These are phyloP conservation scores for Macaranga tanarius DNA, from an alignment of 441 rosid species.

Conservation along the genomic window DNA sequence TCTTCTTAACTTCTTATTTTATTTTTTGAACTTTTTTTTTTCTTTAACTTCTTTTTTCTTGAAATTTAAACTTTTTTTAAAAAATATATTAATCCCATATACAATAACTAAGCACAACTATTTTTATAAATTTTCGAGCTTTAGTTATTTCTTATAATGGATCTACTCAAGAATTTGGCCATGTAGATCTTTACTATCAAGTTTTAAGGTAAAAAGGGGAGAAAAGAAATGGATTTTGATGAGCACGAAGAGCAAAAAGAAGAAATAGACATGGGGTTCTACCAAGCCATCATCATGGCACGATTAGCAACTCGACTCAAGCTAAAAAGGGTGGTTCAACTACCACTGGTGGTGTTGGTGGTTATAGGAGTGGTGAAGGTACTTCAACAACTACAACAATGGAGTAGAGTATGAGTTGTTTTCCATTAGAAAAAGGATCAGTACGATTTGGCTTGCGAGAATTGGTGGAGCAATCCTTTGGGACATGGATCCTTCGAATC, in stretches of 20 bases:
- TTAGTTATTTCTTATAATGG: too few species aligned
- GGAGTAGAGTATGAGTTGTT: too few species aligned
- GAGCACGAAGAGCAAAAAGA: conserved; percentile 67
- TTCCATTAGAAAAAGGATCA: too few species aligned
- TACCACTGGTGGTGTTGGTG: conserved; percentile 27
- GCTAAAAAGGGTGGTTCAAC: conserved; percentile 23
- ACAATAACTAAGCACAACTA: too few species aligned
- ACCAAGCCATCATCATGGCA: conserved; percentile 28
- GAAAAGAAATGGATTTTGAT: conserved; percentile 53
- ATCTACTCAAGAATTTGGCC: conserved; percentile 33
- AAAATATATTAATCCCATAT: too few species aligned
- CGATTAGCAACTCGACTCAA: conserved; percentile 32
- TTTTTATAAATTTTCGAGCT: conserved; percentile 15
- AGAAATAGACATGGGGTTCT: conserved; percentile 52
- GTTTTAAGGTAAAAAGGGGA: conserved; percentile 1
- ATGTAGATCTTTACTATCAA: conserved; percentile 37
- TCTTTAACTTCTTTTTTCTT: background rate
- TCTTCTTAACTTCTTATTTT: conserved; percentile 60
- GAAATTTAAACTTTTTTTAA: too few species aligned
- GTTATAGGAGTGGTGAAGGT: conserved; percentile 51
- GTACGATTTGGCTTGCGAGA: too few species aligned
- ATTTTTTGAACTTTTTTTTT: conserved; percentile 19
- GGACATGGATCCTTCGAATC: too few species aligned
- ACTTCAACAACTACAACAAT: conserved; percentile 29
- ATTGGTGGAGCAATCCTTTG: too few species aligned